A percentile compares a stretch with the other conserved stretches of the same genome.
These are phyloP conservation scores for Ganoderma lingzhi DNA, from an alignment of 1,284 basidiomycete genomes.

Conservation along the genomic window DNA sequence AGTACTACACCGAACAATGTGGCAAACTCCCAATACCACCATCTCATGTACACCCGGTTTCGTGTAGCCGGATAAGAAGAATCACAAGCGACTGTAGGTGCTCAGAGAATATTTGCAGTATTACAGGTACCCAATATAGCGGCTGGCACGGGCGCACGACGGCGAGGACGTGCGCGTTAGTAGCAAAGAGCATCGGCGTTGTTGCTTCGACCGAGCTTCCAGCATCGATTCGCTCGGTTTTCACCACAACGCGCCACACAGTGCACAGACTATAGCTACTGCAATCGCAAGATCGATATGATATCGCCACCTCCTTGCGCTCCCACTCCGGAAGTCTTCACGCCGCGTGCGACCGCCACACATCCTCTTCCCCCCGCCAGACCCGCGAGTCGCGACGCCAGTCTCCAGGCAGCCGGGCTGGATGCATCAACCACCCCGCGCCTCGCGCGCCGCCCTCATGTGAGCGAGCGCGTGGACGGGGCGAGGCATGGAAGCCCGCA, in stretches of 20 bases:
- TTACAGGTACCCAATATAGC: not conserved
- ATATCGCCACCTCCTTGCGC: constrained; percentile 6
- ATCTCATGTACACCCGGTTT: not conserved
- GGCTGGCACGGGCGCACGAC: not conserved
- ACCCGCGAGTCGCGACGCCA: not conserved
- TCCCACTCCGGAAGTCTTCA: not conserved
- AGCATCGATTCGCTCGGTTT: not conserved
- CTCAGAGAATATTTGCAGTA: not conserved
- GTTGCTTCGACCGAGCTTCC: constrained; percentile 1
- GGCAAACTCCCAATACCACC: not conserved
- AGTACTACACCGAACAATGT: not conserved
- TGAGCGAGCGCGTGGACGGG: constrained; percentile 7
- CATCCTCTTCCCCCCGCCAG: not conserved
- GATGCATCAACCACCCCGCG: not conserved
- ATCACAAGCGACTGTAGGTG: not conserved
- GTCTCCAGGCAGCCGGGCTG: not conserved
- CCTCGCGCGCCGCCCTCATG: constrained; percentile 4
- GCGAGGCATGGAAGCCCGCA: constrained; percentile 3
- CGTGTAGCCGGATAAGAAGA: not conserved
- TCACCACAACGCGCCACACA: constrained; percentile 4
- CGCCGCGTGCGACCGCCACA: constrained; percentile 1
- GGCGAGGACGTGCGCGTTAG: not conserved
- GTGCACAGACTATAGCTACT: not conserved
- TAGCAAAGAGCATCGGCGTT: not conserved
- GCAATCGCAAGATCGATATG: constrained; percentile 3